Evolutionary conservation across 805 yeast genomes (phyloP).

Genomic region (Kluyveromyces starmeri): DNA sequence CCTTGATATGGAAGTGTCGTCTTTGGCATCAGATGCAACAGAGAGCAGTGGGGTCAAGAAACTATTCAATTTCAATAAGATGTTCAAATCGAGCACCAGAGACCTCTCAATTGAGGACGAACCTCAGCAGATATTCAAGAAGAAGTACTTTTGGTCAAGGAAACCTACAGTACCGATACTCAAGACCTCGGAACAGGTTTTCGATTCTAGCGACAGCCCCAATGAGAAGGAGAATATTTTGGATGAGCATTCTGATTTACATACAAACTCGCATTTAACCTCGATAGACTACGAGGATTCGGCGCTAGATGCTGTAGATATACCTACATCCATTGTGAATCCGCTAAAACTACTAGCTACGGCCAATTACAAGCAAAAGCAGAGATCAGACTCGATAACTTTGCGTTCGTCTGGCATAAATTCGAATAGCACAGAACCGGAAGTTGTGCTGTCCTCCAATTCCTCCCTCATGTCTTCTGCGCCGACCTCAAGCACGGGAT

Average conservation of each 20-base stretch:
- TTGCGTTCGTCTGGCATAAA: constrained; percentile 1
- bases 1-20: background rate
- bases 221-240: background rate
- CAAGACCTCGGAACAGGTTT: background rate
- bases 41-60: background rate
- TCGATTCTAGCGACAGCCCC: background rate
- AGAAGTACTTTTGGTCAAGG: constrained; percentile 23
- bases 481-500: background rate
- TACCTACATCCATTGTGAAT: background rate
- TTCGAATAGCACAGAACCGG: constrained; percentile 4
- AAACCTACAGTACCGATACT: constrained; percentile 11
- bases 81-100: constrained; percentile 3
- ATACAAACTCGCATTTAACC: background rate
- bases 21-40: constrained; percentile 6
- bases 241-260: background rate
- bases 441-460: constrained; percentile 3
- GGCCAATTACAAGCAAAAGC: background rate
- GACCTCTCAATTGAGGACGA: constrained; percentile 10
- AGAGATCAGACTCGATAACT: background rate
- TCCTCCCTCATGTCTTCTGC: background rate
- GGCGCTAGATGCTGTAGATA: background rate
- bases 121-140: constrained; percentile 15
- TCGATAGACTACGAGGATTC: background rate
- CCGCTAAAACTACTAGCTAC: constrained; percentile 1
- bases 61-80: constrained; percentile 2